Conservation (phyloP, 352 stramenopile genomes). For the Phytopythium chamaehyphon region DNA sequence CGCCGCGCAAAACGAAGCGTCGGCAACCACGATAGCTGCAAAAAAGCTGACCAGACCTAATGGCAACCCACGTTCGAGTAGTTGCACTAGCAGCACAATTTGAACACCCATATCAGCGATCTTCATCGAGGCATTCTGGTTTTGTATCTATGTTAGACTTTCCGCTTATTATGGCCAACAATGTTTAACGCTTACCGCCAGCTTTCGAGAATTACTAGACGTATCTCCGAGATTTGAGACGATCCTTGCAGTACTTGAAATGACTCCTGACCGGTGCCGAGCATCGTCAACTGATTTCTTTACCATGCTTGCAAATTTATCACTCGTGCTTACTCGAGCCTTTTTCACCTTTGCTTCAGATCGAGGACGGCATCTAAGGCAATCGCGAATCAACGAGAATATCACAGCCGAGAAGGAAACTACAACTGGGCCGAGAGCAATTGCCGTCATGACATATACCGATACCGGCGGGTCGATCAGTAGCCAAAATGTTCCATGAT, state of each 20-base stretch:
- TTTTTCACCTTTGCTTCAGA: too few species aligned
- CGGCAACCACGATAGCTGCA: conserved; percentile 13
- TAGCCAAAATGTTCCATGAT: conserved; percentile 29
- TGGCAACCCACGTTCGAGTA: conserved; percentile 17
- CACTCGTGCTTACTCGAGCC: too few species aligned
- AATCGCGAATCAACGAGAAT: conserved; percentile 6
- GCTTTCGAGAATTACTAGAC: not conserved
- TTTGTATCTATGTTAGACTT: not conserved
- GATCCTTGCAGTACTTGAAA: not conserved
- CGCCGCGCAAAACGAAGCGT: conserved; percentile 8
- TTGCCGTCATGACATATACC: conserved; percentile 9
- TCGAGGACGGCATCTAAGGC: not conserved
- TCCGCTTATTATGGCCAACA: not conserved
- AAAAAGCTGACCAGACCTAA: conserved; percentile 15
- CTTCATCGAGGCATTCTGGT: conserved; percentile 21
- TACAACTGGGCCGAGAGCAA: conserved; percentile 11
- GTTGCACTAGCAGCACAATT: conserved; percentile 15
- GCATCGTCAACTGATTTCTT: too few species aligned
- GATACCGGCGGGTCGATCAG: conserved; percentile 14
- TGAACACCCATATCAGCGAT: conserved; percentile 18
- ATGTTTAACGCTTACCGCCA: conserved; percentile 1
- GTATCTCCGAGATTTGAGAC: not conserved
- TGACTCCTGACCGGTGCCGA: too few species aligned
- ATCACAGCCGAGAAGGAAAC: conserved; percentile 13
- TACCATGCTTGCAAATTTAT: too few species aligned